Base-by-base conservation (phyloP, 768 basidiomycete species). In the Leccinum barrowsii region DNA sequence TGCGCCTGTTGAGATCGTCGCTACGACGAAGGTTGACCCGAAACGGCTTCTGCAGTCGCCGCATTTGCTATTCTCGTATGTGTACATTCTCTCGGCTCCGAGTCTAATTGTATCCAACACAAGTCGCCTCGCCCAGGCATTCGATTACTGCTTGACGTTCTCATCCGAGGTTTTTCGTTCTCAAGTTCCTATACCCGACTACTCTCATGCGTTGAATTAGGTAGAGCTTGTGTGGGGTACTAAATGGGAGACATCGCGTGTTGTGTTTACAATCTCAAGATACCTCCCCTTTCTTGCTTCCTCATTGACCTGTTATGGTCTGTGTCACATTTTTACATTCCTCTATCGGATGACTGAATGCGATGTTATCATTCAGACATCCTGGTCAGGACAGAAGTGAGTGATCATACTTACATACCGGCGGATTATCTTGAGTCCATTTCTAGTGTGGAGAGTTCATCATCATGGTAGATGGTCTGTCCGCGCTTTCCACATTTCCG, bases 241-340 rank as follows among this genome's bases (percentile, higher is more conserved):
- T 7, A 65, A 56, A 35, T 72, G 69, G 69, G 59, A 54, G n/a
- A 21, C 22, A 6, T 35, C 70, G 34, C 68, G 68, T 35, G 35
- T 64, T 22, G 54, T 72, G 17, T 70, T 70, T 50, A 65, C 68
- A 5, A 6, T 70, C 8, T 55, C 70, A 48, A 70, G 69, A 61
- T 72, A 72, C 55, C 54, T 72, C 35, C 54, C 70, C 26, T 65
- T 70, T 32, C 2, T 70, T 52, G 40, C 64, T 11, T 56, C 62
- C 15, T 55, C 57, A 0, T 35, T 66, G n/a, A 58, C 62, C 11
- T 63, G 64, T 30, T 69, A 64, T 51, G 52, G 69, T 66, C 7
- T 2, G 61, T 59, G 21, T 52, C 42, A 2, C 12, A 6, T 42
- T 57, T 11, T 26, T 37, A 6, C 30, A 10, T n/a, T 10, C n/a